These are phyloP conservation scores for Zygosaccharomyces pseudorouxii DNA, from an alignment of 805 yeast species.

Conservation along the genomic window DNA sequence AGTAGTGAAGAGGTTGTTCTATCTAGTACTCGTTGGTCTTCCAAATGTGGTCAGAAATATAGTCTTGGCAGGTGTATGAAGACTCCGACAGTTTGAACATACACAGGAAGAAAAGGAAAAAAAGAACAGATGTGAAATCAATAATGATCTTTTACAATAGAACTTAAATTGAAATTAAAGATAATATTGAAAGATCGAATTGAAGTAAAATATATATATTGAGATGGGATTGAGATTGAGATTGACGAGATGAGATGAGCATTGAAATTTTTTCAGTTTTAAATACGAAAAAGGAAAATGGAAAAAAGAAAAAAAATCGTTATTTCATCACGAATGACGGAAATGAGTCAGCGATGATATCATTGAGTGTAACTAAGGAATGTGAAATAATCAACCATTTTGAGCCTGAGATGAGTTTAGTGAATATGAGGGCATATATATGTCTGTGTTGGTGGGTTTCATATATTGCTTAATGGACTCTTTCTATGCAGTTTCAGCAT, in stretches of 20 bases:
- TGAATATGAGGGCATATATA: not conserved
- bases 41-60: conserved; percentile 51
- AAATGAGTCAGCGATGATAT: conserved; percentile 2
- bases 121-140: not conserved
- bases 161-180: not conserved
- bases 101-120: conserved; percentile 13
- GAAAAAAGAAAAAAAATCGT: not conserved
- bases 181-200: not conserved
- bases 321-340: not conserved
- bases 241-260: conserved; percentile 1
- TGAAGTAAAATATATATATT: not conserved
- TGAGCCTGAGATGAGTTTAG: not conserved
- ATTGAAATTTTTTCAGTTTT: conserved; percentile 6
- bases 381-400: not conserved
- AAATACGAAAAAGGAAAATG: conserved; percentile 1
- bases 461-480: no score
- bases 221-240: not conserved
- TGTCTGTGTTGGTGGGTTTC: no score
- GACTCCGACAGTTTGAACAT: conserved; percentile 34
- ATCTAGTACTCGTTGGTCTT: conserved; percentile 42
- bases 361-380: not conserved
- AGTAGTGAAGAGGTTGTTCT: not conserved
- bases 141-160: not conserved
- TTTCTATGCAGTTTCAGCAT: no score
- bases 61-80: conserved; percentile 43